Evolutionary conservation across 306 rosid genomes (phyloP).

Genomic region (Mucuna pruriens): DNA sequence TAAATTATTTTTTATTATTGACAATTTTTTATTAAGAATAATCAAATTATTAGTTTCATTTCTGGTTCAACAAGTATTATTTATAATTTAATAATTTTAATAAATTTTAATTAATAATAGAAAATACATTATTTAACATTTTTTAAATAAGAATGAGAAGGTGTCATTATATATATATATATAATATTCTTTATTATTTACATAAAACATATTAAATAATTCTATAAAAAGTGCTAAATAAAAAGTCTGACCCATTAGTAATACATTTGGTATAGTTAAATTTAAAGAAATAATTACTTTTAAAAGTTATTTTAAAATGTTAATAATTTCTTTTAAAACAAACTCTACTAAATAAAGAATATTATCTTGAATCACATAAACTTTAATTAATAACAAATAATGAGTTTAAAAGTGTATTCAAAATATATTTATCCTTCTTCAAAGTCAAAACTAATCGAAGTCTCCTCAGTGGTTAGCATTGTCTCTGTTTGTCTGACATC

Average conservation of each 20-base stretch:
- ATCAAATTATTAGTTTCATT: too few species aligned
- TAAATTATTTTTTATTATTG: too few species aligned
- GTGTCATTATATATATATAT: too few species aligned
- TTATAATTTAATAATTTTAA: not conserved
- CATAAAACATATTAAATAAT: not conserved
- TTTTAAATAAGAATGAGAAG: not conserved
- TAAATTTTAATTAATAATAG: not conserved
- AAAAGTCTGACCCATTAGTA: not conserved
- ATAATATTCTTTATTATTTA: too few species aligned
- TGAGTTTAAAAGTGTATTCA: not conserved
- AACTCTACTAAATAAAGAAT: not conserved
- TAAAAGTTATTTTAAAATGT: not conserved
- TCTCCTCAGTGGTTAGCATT: not conserved
- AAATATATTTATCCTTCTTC: not conserved
- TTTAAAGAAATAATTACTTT: not conserved
- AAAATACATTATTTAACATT: not conserved
- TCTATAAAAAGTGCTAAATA: not conserved
- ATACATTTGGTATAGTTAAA: not conserved
- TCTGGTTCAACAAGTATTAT: not conserved
- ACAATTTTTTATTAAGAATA: too few species aligned
- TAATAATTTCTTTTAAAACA: not conserved
- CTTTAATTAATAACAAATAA: not conserved
- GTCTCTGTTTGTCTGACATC: not conserved
- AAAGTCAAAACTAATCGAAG: not conserved
- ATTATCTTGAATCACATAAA: not conserved